Conservation (phyloP, 192 early-diverging fungal species). For the Allomyces macrogynus region DNA sequence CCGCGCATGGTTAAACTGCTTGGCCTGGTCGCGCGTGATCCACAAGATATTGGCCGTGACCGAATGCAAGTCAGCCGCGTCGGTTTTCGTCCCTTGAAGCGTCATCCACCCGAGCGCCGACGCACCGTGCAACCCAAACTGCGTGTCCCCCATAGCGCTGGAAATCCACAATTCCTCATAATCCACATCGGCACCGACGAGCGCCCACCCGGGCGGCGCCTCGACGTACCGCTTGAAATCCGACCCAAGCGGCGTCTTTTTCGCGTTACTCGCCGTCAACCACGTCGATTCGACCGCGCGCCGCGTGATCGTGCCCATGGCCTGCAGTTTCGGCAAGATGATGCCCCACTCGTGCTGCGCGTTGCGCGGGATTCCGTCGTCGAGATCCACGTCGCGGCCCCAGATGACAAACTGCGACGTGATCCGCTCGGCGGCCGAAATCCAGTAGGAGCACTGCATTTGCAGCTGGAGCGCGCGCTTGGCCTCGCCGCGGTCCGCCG, state of each 20-base stretch:
- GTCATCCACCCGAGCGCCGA: slow-evolving; percentile 97
- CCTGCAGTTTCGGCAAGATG: slow-evolving; percentile 72
- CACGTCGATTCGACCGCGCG: slow-evolving; percentile 81
- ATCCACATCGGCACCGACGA: slow-evolving; percentile 95
- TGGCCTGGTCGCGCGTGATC: slow-evolving; percentile 72
- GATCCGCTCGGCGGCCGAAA: slow-evolving; percentile 57
- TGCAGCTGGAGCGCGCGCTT: slow-evolving; percentile 58
- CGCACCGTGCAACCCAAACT: slow-evolving; percentile 77
- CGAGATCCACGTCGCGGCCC: slow-evolving; percentile 14
- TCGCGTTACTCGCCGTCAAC: slow-evolving; percentile 90
- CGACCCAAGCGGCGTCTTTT: slow-evolving; percentile 69
- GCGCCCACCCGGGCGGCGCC: slow-evolving; percentile 59
- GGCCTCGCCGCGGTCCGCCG: slow-evolving; percentile 47
- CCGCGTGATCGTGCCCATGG: slow-evolving; percentile 92
- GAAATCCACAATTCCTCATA: slow-evolving; percentile 95
- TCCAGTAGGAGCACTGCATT: slow-evolving; percentile 77
- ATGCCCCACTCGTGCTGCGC: slow-evolving; percentile 27
- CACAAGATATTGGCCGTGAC: slow-evolving; percentile 71
- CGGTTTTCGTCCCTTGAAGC: slow-evolving; percentile 74
- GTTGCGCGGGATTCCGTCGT: background rate
- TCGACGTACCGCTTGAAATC: slow-evolving; percentile 77
- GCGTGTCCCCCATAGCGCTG: slow-evolving; percentile 77
- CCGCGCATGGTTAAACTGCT: slow-evolving; percentile 86
- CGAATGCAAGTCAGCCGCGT: slow-evolving; percentile 81
- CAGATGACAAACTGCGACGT: slow-evolving; percentile 69